Base-by-base conservation (phyloP, 306 rosid species). In the Hylodesmum podocarpum region DNA sequence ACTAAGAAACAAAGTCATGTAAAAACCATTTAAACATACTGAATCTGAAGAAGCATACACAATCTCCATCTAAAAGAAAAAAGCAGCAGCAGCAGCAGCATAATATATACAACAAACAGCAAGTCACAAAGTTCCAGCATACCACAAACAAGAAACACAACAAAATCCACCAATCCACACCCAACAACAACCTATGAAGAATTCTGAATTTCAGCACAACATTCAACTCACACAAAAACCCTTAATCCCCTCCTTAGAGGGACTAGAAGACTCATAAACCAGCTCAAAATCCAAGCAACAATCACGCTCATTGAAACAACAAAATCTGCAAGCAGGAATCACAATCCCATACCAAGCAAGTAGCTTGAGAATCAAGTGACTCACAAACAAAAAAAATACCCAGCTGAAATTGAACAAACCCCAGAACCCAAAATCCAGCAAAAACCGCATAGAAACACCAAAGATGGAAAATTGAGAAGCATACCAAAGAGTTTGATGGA, bases 401-500 rank as follows among this genome's bases (percentile, higher is more conserved):
- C 8, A 87, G 85, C 74, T 83, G 74, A 82, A 84, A 78, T 84
- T 80, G 25, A 70, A 75, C 15, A 80, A 78, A 85, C 74, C 69
- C 81, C 76, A 78, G 65, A 75, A 76, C 63, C 57, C 50, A n/a
- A 57, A 81, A 69, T 33, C 11, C 41, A 79, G 69, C 80, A 55
- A 75, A 22, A 84, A 77, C 3, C 36, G n/a, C 4, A 49, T 19
- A 65, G 27, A 53, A 37, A 77, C 39, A 77, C 63, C 69, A 77
- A 73, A 21, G 2, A 27, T 14, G 61, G 70, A 4, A 76, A 81
- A 89, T 88, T 73, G 37, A 75, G 78, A 81, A 77, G 90, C 87
- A 74, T 84, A 85, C 91, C 87, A 90, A 77, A 55, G 77, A 49
- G 31, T 71, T 18, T 6, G 77, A 72, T 70, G 88, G 96, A 91